Evolutionary conservation across 495 filamentous ascomycete species (phyloP).

Genomic region (Aspergillus bertholletiae): DNA sequence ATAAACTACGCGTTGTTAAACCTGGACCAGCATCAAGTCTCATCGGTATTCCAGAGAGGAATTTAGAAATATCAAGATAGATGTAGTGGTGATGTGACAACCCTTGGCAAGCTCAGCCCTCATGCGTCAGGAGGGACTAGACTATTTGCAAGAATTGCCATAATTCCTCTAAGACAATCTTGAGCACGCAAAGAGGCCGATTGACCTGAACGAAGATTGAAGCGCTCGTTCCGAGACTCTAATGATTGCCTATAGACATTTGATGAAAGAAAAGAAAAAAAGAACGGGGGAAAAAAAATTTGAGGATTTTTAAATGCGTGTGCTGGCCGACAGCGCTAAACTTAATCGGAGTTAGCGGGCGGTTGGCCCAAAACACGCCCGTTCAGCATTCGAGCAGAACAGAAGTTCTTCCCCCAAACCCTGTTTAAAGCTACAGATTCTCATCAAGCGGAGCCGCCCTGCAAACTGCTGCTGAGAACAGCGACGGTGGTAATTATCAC

Average conservation of each 20-base stretch:
- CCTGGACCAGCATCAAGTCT: neutral
- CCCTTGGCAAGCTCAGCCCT: constrained; percentile 49
- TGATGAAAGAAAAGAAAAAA: constrained; percentile 57
- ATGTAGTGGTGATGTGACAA: constrained; percentile 38
- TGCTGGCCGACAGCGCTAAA: constrained; percentile 25
- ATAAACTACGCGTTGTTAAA: neutral
- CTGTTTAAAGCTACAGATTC: neutral
- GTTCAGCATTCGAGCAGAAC: constrained; percentile 15
- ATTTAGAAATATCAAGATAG: too few species aligned
- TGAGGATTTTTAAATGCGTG: constrained; percentile 21
- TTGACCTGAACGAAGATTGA: constrained; percentile 95
- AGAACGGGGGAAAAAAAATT: constrained; percentile 43
- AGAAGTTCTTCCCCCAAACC: constrained; percentile 10
- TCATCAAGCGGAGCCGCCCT: neutral
- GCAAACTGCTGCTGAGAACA: neutral
- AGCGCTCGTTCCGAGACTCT: constrained; percentile 98
- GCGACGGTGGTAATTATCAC: neutral
- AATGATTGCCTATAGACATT: constrained; percentile 96
- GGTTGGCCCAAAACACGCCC: constrained; percentile 35
- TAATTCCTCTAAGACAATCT: constrained; percentile 87
- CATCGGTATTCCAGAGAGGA: neutral
- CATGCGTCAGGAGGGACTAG: constrained; percentile 51
- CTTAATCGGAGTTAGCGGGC: constrained; percentile 21
- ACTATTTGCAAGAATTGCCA: constrained; percentile 66
- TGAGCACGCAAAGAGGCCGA: constrained; percentile 93